These are phyloP conservation scores for Suillus sp. DNA, from an alignment of 768 basidiomycete genomes.

Conservation along the genomic window DNA sequence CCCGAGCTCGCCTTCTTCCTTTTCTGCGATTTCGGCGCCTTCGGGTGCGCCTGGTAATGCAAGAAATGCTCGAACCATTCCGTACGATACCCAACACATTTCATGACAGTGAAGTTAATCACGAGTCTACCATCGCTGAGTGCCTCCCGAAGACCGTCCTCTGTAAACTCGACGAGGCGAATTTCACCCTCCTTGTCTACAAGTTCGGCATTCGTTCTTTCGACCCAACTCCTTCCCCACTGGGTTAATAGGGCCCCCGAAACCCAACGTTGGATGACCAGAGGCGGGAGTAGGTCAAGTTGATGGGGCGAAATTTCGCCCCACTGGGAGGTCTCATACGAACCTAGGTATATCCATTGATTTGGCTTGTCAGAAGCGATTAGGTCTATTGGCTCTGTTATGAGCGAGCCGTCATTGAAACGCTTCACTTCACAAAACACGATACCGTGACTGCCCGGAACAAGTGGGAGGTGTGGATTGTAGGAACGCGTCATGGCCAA, in stretches of 20 bases:
- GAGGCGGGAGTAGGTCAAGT: conserved; percentile 11
- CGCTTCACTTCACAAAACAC: conserved; percentile 11
- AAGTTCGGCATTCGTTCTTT: conserved; percentile 6
- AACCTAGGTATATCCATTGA: conserved; percentile 13
- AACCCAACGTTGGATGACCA: conserved; percentile 17
- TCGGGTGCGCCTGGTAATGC: conserved; percentile 19
- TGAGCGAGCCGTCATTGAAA: conserved; percentile 5
- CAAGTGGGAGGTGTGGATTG: conserved; percentile 20
- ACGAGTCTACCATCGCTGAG: conserved; percentile 20
- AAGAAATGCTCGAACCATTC: conserved; percentile 23
- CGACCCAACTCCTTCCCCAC: conserved; percentile 13
- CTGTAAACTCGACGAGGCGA: conserved; percentile 10
- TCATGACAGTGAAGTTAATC: conserved; percentile 23
- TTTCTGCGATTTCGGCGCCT: conserved; percentile 10
- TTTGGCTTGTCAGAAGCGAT: conserved; percentile 18
- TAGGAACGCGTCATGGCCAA: conserved; percentile 18
- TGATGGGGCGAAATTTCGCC: conserved; percentile 20
- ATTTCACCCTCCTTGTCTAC: conserved; percentile 2
- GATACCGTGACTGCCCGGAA: conserved; percentile 21
- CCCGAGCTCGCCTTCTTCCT: background rate
- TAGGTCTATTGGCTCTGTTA: conserved; percentile 17
- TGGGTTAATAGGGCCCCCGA: background rate
- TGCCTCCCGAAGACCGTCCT: conserved; percentile 15
- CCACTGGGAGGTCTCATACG: conserved; percentile 15
- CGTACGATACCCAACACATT: conserved; percentile 25